phyloP scores from a whole-genome alignment of 2,329 filamentous ascomycete species.

The Pseudogymnoascus sp. region DNA sequence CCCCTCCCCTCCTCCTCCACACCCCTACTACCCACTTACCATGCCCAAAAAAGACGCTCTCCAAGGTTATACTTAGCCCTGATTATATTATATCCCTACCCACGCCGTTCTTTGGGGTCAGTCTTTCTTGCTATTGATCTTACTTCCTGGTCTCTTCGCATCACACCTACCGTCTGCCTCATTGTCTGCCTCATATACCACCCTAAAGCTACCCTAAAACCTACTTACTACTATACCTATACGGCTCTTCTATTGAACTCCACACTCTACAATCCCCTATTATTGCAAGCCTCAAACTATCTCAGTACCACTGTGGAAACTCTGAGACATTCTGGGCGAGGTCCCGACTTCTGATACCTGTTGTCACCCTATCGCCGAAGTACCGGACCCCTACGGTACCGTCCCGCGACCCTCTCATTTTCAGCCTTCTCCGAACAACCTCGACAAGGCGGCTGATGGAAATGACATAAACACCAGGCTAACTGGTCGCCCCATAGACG shows the following conservation, averaged over 20 bases:
- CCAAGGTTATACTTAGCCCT: conserved; percentile 1
- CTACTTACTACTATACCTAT: not conserved
- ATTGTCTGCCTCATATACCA: not conserved
- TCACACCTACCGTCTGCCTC: not conserved
- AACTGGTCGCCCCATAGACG: conserved; percentile 7
- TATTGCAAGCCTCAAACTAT: not conserved
- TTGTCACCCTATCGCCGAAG: conserved; percentile 4
- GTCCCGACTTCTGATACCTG: not conserved
- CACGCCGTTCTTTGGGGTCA: not conserved
- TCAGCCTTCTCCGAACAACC: conserved; percentile 6
- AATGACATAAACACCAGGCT: not conserved
- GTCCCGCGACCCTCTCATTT: conserved; percentile 4
- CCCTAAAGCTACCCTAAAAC: not conserved
- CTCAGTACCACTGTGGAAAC: not conserved
- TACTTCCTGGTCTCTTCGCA: not conserved
- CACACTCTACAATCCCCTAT: conserved; percentile 1
- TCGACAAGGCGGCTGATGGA: not conserved
- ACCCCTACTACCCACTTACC: not conserved
- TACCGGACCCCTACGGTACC: not conserved
- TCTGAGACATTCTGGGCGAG: conserved; percentile 2
- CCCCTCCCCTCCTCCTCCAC: not conserved
- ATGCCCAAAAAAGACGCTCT: not conserved
- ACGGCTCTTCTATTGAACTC: not conserved
- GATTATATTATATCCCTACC: conserved; percentile 3
- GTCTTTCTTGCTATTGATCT: not conserved